Base-by-base conservation (phyloP, 305 asterid genomes). In the Nicotiana rustica region DNA sequence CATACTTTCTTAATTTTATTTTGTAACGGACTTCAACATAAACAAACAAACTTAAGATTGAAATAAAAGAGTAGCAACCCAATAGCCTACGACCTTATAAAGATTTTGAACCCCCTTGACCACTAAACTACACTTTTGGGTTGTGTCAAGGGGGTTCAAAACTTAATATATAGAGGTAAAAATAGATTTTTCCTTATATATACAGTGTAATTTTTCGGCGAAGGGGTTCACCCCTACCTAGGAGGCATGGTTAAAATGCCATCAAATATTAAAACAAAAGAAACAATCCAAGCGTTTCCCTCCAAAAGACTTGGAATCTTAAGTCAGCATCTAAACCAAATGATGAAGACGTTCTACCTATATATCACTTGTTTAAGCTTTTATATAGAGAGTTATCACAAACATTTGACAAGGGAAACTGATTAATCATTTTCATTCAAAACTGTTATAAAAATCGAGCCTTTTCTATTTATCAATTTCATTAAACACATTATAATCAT, bases 271-370 rank as follows among this genome's bases (percentile, higher is more conserved):
- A 18, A 67, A 67, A 17, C 4, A 1, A 10, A 69, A 69, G 0
- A 49, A 13, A 73, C 47, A 13, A 21, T 25, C 31, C 1, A 25
- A 73, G 14, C 57, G 14, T 25, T 49, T 47, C 14, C 44, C 44
- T 73, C 79, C 79, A 73, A 73, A 73, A 7, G 64, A 73, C 15
- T 73, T 73, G 79, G 79, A 73, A 49, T 49, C 64, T 49, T 49
- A 18, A 14, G 44, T 49, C 79, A 14, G 14, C 5, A 73, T 73
- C 64, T 73, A 73, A 73, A 49, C 64, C 79, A 2, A 73, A 52
- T 73, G 79, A 73, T 7, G 64, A 73, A 64, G 79, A 73, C 64
- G 38, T 73, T 47, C 41, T 52, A 73, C 79, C 64, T 1, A 49
- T 73, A 21, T 21, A 47, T 47, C 18, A 44, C 6, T 71, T 14